Evolutionary conservation across 208 protist species (phyloP).

Genomic region (Leishmania guyanensis): DNA sequence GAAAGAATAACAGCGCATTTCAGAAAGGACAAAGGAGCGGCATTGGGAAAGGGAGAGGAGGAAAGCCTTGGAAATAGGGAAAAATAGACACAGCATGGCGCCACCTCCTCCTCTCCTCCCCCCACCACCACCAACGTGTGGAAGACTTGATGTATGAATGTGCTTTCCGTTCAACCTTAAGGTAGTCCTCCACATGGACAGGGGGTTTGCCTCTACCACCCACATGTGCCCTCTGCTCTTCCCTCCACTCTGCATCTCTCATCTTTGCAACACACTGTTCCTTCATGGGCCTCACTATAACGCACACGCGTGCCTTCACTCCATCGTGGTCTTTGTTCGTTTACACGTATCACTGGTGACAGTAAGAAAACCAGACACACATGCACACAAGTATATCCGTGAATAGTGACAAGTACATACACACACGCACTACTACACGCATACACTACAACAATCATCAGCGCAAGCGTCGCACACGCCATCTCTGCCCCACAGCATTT

Average conservation of each 20-base stretch:
- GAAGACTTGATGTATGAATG: not conserved
- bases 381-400: not conserved
- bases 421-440: not conserved
- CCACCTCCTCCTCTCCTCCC: not conserved
- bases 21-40: not conserved
- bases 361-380: slow-evolving; percentile 1
- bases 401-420: not conserved
- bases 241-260: not conserved
- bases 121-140: not conserved
- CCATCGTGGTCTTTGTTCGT: not conserved
- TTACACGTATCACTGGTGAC: not conserved
- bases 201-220: not conserved
- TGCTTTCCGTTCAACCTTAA: not conserved
- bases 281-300: not conserved
- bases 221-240: not conserved
- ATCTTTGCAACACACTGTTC: not conserved
- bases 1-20: not conserved
- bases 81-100: not conserved
- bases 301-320: not conserved
- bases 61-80: not conserved
- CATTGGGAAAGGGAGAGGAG: not conserved
- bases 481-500: not conserved
- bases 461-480: not conserved
- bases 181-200: not conserved
- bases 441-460: not conserved